These are phyloP conservation scores for Pseudogymnoascus sp. DNA, from an alignment of 2,329 filamentous ascomycete genomes.

Conservation along the genomic window DNA sequence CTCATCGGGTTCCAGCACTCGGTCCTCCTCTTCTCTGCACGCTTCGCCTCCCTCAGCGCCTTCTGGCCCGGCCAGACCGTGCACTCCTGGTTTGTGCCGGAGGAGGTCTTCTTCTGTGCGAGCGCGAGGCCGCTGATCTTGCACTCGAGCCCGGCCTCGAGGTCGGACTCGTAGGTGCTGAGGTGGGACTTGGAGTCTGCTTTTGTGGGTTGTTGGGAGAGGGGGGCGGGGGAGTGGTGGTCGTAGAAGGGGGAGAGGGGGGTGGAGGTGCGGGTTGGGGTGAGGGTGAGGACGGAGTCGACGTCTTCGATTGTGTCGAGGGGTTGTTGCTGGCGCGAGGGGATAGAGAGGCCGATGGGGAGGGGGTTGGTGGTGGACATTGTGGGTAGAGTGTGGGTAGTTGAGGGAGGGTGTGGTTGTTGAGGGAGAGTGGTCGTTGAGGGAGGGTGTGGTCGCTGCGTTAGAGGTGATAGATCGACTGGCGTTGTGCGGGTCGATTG, in stretches of 20 bases:
- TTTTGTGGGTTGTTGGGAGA: constrained; percentile 17
- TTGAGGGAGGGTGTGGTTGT: background rate
- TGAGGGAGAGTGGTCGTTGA: too few relatives aligned
- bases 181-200: constrained; percentile 18
- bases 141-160: constrained; percentile 16
- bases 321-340: background rate
- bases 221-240: constrained; percentile 12
- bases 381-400: background rate
- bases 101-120: background rate
- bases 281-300: constrained; percentile 7
- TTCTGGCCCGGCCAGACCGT: constrained; percentile 52
- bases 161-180: constrained; percentile 16
- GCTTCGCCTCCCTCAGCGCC: constrained; percentile 52
- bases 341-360: constrained; percentile 2
- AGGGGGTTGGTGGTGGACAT: background rate
- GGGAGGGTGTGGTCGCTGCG: background rate
- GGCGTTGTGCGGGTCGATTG: background rate
- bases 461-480: background rate
- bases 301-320: background rate
- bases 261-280: background rate
- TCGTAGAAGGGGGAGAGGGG: constrained; percentile 19
- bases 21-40: constrained; percentile 46
- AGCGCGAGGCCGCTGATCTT: background rate
- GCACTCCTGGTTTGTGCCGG: constrained; percentile 34
- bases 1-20: constrained; percentile 44